Conservation (phyloP, 2,329 filamentous ascomycete species). For the Aspergillaceae sp. region DNA sequence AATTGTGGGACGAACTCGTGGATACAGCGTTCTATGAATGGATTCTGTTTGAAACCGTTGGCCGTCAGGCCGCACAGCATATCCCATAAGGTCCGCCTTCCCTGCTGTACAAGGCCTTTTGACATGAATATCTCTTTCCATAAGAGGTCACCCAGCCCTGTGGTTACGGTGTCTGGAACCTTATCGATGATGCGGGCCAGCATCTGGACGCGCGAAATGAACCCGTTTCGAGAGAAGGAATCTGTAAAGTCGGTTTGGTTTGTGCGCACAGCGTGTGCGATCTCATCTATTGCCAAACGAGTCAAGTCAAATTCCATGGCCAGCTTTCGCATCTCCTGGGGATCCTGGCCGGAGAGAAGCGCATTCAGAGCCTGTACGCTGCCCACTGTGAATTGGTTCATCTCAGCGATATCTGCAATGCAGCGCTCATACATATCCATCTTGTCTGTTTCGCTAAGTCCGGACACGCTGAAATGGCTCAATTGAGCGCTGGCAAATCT, state of each 20-base stretch:
- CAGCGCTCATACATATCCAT: slow-evolving; percentile 58
- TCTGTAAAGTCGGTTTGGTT: slow-evolving; percentile 36
- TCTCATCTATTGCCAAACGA: slow-evolving; percentile 54
- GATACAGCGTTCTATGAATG: slow-evolving; percentile 38
- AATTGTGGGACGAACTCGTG: slow-evolving; percentile 34
- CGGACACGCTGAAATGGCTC: slow-evolving; percentile 49
- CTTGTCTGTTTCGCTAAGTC: slow-evolving; percentile 50
- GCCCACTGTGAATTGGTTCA: slow-evolving; percentile 58
- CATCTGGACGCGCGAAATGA: slow-evolving; percentile 51
- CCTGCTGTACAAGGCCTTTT: slow-evolving; percentile 49
- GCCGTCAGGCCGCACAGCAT: slow-evolving; percentile 45
- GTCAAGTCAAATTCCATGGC: slow-evolving; percentile 55
- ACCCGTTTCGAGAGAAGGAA: slow-evolving; percentile 31
- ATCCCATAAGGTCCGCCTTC: slow-evolving; percentile 61
- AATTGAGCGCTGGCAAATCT: slow-evolving; percentile 56
- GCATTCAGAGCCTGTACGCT: slow-evolving; percentile 59
- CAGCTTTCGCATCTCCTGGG: slow-evolving; percentile 49
- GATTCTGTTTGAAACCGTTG: slow-evolving; percentile 22
- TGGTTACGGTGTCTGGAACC: slow-evolving; percentile 54
- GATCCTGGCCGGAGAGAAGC: slow-evolving; percentile 33
- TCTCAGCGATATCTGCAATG: slow-evolving; percentile 57
- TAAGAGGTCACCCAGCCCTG: slow-evolving; percentile 53
- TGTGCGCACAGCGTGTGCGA: slow-evolving; percentile 47
- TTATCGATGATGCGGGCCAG: slow-evolving; percentile 51
- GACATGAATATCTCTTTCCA: slow-evolving; percentile 68